These are phyloP conservation scores for Ziziphus jujuba DNA, from an alignment of 306 rosid species.

Conservation along the genomic window DNA sequence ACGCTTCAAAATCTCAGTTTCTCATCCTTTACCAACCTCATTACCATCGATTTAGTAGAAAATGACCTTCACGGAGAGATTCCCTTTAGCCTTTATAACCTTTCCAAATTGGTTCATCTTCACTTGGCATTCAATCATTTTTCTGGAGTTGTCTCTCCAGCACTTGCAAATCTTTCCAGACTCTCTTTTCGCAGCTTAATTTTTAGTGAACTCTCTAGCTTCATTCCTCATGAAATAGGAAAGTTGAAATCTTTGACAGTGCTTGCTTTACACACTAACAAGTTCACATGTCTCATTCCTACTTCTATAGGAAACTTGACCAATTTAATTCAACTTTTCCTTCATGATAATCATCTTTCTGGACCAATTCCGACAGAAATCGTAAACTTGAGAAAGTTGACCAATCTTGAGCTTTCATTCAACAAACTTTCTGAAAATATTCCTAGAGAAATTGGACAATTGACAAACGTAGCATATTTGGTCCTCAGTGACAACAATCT, in stretches of 20 bases:
- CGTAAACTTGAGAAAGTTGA: background rate
- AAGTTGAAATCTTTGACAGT: background rate
- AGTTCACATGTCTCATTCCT: background rate
- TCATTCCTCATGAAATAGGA: background rate
- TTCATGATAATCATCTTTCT: background rate
- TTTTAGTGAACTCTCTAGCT: background rate
- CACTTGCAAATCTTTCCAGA: background rate
- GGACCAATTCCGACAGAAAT: background rate
- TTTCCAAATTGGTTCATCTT: conserved; percentile 5
- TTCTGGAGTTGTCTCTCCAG: background rate
- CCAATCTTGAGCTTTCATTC: rapidly evolving
- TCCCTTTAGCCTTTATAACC: background rate
- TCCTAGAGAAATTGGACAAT: background rate
- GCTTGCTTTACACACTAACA: background rate
- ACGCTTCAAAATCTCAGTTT: background rate
- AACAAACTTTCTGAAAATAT: background rate
- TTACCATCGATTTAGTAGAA: background rate
- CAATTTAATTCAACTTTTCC: background rate
- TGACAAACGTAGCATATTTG: background rate
- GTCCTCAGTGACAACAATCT: background rate
- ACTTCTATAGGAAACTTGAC: background rate
- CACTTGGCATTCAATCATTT: background rate
- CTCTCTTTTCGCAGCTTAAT: background rate
- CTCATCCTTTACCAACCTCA: too few species aligned
- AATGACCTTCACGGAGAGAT: background rate